Evolutionary conservation across 1,284 basidiomycete species (phyloP).

Genomic region (Cryptococcus hybrid): DNA sequence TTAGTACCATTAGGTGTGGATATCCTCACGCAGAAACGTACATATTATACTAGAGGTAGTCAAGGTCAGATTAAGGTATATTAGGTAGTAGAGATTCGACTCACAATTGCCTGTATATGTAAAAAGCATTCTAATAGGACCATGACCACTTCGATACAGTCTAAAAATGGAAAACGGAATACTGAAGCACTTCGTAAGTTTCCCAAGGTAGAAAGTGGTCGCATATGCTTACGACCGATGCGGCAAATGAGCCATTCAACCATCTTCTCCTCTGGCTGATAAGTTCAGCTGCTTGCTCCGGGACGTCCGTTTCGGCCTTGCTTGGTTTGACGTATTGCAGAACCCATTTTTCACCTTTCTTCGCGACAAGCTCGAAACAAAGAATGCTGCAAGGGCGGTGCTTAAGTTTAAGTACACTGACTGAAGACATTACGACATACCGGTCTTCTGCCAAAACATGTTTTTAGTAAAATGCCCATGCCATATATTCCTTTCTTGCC

Average conservation of each 20-base stretch:
- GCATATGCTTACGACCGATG: constrained; percentile 70
- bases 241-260: constrained; percentile 97
- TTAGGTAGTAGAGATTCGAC: constrained; percentile 34
- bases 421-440: constrained; percentile 5
- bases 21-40: constrained; percentile 1
- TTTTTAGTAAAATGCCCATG: constrained; percentile 95
- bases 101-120: constrained; percentile 83
- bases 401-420: not conserved
- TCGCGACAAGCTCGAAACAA: constrained; percentile 95
- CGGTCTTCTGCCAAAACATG: constrained; percentile 86
- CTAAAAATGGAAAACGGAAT: constrained; percentile 92
- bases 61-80: not conserved
- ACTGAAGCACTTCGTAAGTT: constrained; percentile 52
- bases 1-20: not conserved
- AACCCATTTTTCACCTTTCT: constrained; percentile 81
- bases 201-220: not conserved
- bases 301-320: constrained; percentile 68
- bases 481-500: constrained; percentile 93
- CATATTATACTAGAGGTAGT: constrained; percentile 28
- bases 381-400: constrained; percentile 60
- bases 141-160: constrained; percentile 83
- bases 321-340: constrained; percentile 92
- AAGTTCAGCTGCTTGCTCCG: constrained; percentile 79
- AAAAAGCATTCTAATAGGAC: constrained; percentile 84
- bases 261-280: constrained; percentile 92